phyloP scores from a whole-genome alignment of 139 green algal species.

The Picochlorum sp. region DNA sequence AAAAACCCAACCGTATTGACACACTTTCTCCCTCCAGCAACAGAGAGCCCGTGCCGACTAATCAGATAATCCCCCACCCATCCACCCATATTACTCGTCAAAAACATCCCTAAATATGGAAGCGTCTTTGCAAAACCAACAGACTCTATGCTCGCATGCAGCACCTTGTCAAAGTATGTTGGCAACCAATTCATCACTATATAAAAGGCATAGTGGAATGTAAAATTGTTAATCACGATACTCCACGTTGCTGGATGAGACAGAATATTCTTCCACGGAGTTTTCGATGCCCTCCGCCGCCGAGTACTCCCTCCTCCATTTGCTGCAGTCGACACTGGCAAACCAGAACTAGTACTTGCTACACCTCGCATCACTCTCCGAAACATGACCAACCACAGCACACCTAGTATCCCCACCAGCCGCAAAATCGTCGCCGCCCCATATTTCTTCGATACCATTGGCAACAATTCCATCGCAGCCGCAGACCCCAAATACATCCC shows the following conservation, averaged over 20 bases:
- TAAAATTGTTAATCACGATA: constrained; percentile 97
- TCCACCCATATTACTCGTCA: constrained; percentile 65
- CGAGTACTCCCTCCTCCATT: background rate
- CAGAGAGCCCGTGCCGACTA: constrained; percentile 17
- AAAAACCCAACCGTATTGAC: constrained; percentile 80
- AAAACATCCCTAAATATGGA: constrained; percentile 95
- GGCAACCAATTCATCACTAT: constrained; percentile 99
- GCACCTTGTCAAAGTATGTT: constrained; percentile 89
- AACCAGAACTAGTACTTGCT: background rate
- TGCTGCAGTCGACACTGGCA: constrained; percentile 8
- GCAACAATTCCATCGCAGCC: constrained; percentile 78
- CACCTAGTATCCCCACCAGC: constrained; percentile 58
- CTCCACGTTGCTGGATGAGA: constrained; percentile 73
- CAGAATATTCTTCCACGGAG: constrained; percentile 65
- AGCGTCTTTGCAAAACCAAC: constrained; percentile 72
- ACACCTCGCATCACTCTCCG: constrained; percentile 22
- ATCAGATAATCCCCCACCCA: constrained; percentile 84
- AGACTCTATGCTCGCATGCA: constrained; percentile 57
- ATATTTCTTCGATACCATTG: constrained; percentile 41
- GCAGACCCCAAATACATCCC: constrained; percentile 98
- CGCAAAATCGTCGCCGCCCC: constrained; percentile 57
- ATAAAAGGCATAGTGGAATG: constrained; percentile 98
- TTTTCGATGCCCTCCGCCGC: constrained; percentile 10
- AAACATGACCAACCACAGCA: constrained; percentile 75
- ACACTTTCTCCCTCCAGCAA: constrained; percentile 66